Percentiles rank a stretch among this genome's conserved stretches.
Evolutionary conservation across 768 basidiomycete species (phyloP).

Genomic region (Leccinum pellstonianum): DNA sequence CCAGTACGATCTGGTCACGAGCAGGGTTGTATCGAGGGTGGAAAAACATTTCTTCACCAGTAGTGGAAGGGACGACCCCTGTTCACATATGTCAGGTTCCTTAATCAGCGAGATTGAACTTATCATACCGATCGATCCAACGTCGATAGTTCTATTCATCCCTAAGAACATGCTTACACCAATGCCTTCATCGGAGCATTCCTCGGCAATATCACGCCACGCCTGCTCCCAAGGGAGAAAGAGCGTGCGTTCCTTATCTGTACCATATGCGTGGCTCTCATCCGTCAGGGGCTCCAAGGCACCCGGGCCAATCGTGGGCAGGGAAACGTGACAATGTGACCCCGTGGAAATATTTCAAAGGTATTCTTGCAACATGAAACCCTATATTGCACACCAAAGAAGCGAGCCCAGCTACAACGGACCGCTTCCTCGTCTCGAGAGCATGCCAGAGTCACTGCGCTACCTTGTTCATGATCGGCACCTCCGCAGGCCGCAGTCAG

Average conservation of each 20-base stretch:
- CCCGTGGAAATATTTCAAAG: slow-evolving; percentile 38
- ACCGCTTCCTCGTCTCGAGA: slow-evolving; percentile 63
- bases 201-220: slow-evolving; percentile 85
- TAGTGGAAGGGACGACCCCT: slow-evolving; percentile 67
- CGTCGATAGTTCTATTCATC: slow-evolving; percentile 75
- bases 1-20: slow-evolving; percentile 62
- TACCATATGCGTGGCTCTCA: slow-evolving; percentile 71
- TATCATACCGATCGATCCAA: slow-evolving; percentile 76
- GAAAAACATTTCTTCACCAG: slow-evolving; percentile 90
- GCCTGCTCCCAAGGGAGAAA: slow-evolving; percentile 73
- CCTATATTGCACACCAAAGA: slow-evolving; percentile 53
- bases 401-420: slow-evolving; percentile 55
- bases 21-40: slow-evolving; percentile 82
- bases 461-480: slow-evolving; percentile 23
- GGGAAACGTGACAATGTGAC: slow-evolving; percentile 72
- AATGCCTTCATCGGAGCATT: slow-evolving; percentile 85
- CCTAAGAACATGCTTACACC: slow-evolving; percentile 89
- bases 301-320: slow-evolving; percentile 75
- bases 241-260: slow-evolving; percentile 82
- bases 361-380: slow-evolving; percentile 15
- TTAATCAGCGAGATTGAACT: slow-evolving; percentile 1
- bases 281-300: slow-evolving; percentile 54
- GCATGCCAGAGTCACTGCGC: slow-evolving; percentile 53
- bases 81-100: slow-evolving; percentile 7
- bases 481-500: slow-evolving; percentile 38